A percentile compares a stretch with the other conserved stretches of the same genome.
Conservation (phyloP, 257 asterid species). For the Ballota nigra region DNA sequence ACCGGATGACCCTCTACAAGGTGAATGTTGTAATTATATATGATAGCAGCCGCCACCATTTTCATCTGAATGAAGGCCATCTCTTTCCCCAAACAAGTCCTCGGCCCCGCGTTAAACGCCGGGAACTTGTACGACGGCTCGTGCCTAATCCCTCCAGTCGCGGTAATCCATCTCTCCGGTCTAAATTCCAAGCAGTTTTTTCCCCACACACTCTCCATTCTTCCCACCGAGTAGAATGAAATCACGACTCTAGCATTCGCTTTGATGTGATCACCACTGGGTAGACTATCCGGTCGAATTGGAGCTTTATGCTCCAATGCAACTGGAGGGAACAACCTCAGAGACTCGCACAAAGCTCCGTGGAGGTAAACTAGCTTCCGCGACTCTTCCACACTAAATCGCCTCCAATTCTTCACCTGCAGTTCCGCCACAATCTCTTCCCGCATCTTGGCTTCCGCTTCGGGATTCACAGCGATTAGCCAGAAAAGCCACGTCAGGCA, state of each 20-base stretch:
- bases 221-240: slow-evolving; percentile 50
- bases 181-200: slow-evolving; percentile 45
- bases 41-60: slow-evolving; percentile 49
- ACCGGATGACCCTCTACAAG: slow-evolving; percentile 33
- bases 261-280: slow-evolving; percentile 32
- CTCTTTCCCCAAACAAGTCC: slow-evolving; percentile 60
- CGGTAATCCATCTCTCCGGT: slow-evolving; percentile 61
- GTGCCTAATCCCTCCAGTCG: slow-evolving; percentile 33
- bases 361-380: slow-evolving; percentile 46
- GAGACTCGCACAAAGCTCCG: slow-evolving; percentile 53
- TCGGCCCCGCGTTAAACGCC: slow-evolving; percentile 57
- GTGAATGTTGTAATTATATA: slow-evolving; percentile 33
- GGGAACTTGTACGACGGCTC: slow-evolving; percentile 63
- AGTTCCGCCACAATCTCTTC: slow-evolving; percentile 23
- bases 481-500: slow-evolving; percentile 60
- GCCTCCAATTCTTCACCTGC: slow-evolving; percentile 18
- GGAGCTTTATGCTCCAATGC: slow-evolving; percentile 58
- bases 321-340: slow-evolving; percentile 50
- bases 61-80: slow-evolving; percentile 62
- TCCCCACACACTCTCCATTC: slow-evolving; percentile 57
- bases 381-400: slow-evolving; percentile 33
- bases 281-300: slow-evolving; percentile 26
- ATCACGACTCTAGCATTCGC: slow-evolving; percentile 30
- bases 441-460: slow-evolving; percentile 25
- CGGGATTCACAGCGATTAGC: slow-evolving; percentile 36